Evolutionary conservation across 352 stramenopile genomes (phyloP), one percentile per base, ranked within the genome.

Genomic region (Globisporangium sylvaticum): DNA sequence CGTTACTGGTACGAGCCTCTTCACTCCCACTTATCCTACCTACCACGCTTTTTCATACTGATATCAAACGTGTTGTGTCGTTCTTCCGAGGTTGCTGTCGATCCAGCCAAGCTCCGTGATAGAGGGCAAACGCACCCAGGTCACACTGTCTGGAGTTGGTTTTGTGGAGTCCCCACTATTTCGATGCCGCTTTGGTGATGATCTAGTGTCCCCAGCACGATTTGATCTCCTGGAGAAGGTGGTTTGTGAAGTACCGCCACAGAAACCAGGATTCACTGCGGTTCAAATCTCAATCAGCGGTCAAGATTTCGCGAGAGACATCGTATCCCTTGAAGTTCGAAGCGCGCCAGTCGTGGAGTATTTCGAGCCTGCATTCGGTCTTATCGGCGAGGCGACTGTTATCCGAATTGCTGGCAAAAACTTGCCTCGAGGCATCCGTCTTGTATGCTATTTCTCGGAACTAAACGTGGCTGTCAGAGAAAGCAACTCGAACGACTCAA

Each of bases 271-370:
- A 18, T 2, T 18, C 15, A 24, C 44, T 1, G 22, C 6, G 52
- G 64, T 69, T 12, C 64, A 60, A 29, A 66, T 85, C 15, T 71
- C 76, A 2, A 78, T 73, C 22, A 82, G 83, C 62, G 73, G 75
- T 29, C 76, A 80, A 67, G 78, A 85, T 39, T 81, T 79, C 39
- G 71, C 63, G 7, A 39, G 57, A 6, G 69, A 75, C n/a, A 29
- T 5, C 4, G 9, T 62, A 1, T 14, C 3, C 42, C 76, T 20
- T n/a, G 53, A 8, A 18, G 20, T 80, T 75, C 29, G 8, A 22
- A 0, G 24, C 74, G 5, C 65, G 65, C 25, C 58, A 58, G 48
- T 62, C 65, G 0, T 85, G 14, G 65, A 77, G 4, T 79, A 67
- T 34, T 39, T 57, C 32, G 62, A 59, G 8, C 71, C 75, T 12